Conservation (phyloP, 2,329 filamentous ascomycete genomes). For the Fusarium papillatum region DNA sequence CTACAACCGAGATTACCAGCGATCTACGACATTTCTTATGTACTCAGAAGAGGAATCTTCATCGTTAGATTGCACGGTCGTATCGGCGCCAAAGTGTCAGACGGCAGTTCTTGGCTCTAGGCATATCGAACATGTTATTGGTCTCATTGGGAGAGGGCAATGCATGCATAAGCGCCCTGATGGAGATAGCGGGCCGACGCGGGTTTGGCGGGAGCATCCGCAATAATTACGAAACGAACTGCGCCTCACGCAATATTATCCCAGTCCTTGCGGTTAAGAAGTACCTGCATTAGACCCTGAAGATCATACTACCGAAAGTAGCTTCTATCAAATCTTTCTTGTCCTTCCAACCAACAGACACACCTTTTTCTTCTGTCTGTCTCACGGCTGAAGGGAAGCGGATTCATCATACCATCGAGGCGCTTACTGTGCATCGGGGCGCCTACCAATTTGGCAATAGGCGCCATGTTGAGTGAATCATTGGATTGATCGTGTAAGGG, state of each 20-base stretch:
- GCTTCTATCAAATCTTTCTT: neutral
- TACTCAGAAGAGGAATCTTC: neutral
- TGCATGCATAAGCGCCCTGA: neutral
- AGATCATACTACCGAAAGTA: neutral
- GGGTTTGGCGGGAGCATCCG: neutral
- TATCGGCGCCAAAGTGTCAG: neutral
- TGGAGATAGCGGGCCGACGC: neutral
- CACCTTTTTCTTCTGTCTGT: neutral
- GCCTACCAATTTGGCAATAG: neutral
- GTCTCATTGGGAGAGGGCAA: neutral
- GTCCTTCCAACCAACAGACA: neutral
- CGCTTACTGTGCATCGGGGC: neutral
- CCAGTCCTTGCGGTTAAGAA: neutral
- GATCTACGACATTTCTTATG: neutral
- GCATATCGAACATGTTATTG: neutral
- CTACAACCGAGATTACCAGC: neutral
- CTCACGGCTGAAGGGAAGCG: neutral
- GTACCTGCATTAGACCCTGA: neutral
- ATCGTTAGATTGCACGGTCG: neutral
- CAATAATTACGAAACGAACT: neutral
- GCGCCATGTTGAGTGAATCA: neutral
- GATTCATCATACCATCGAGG: neutral
- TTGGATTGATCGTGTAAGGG: neutral
- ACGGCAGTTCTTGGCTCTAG: neutral
- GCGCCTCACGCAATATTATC: neutral